Percentiles rank a stretch among this genome's conserved stretches.
Conservation (phyloP, 441 rosid species). For the Adansonia gregorii region DNA sequence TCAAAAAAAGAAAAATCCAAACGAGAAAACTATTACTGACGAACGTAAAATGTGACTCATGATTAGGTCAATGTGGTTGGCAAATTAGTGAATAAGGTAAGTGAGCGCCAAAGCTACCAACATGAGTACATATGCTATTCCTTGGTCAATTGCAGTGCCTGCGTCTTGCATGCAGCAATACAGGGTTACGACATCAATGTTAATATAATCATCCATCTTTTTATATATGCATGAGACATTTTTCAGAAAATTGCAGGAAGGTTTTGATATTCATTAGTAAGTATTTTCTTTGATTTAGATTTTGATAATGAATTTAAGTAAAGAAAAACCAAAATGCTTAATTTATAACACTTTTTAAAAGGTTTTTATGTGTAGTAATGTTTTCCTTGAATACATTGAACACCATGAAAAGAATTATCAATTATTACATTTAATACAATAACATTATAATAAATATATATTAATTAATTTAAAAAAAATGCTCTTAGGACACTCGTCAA, state of each 20-base stretch:
- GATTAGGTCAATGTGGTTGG: background rate
- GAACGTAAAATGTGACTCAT: background rate
- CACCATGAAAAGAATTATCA: no score
- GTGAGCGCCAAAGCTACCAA: conserved; percentile 71
- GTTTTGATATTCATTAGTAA: background rate
- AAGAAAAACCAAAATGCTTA: background rate
- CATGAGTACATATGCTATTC: conserved; percentile 65
- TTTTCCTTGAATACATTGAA: no score
- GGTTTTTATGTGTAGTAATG: background rate
- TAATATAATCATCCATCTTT: background rate
- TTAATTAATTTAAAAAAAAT: no score
- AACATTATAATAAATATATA: no score
- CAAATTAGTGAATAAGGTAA: conserved; percentile 51
- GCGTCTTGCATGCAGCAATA: conserved; percentile 13
- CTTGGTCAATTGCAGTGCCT: conserved; percentile 73
- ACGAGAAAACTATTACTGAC: background rate
- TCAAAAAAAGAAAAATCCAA: background rate
- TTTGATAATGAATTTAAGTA: background rate
- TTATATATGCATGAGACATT: no score
- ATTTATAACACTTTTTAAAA: background rate
- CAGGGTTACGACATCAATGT: background rate
- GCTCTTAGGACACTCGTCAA: no score
- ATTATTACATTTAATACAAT: no score
- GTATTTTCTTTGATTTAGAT: background rate
- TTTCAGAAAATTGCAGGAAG: background rate